Percentiles rank a stretch among this genome's conserved stretches.
Evolutionary conservation across 2,329 filamentous ascomycete species (phyloP).

Genomic region (Calycina herbarum): DNA sequence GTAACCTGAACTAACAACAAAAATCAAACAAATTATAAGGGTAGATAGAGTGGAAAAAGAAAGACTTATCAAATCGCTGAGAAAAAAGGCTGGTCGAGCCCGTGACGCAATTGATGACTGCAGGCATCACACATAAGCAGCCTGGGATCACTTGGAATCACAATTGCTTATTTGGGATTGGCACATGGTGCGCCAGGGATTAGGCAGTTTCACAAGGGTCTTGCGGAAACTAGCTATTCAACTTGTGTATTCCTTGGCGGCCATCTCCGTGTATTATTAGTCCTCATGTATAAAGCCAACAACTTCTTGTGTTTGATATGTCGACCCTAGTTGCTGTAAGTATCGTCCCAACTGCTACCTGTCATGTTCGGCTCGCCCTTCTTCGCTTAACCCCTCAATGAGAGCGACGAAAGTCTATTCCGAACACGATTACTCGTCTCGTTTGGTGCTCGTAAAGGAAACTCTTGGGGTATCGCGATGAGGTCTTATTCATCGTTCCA

Average conservation of each 20-base stretch:
- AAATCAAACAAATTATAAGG: no score
- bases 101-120: neutral
- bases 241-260: neutral
- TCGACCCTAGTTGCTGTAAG: neutral
- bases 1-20: no score
- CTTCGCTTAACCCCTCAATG: neutral
- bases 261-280: neutral
- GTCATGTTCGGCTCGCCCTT: neutral
- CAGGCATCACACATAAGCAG: slow-evolving; percentile 3
- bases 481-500: neutral
- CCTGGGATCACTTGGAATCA: neutral
- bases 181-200: slow-evolving; percentile 1
- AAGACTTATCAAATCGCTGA: neutral
- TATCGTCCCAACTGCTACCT: neutral
- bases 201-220: neutral
- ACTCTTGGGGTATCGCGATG: neutral
- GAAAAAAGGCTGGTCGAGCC: neutral
- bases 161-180: neutral
- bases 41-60: no score
- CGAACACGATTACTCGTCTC: neutral
- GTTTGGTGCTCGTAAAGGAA: neutral
- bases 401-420: neutral
- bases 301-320: neutral
- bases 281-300: neutral
- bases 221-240: neutral